Evolutionary conservation across 1,284 basidiomycete genomes (phyloP), one percentile per base, ranked within the genome.

Genomic region (Prillingera fragicola): DNA sequence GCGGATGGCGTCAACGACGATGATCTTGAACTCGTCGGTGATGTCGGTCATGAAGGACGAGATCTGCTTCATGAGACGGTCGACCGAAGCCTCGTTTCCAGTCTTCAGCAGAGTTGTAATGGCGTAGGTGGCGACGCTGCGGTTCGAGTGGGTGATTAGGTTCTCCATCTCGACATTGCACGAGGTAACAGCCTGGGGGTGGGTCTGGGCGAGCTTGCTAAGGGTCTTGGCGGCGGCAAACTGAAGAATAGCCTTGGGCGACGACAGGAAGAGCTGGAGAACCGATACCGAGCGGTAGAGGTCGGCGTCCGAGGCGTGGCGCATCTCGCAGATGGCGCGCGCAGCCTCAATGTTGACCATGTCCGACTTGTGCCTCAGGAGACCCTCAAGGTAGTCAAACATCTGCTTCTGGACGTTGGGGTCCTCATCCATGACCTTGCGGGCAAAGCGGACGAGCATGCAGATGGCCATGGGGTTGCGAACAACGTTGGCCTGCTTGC

Each of bases 271-370:
- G 10, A 94, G 76, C 66, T 95, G 90, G 19, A 96, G 75, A 24
- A 95, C 91, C 45, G 87, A 81, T 49, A 98, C 89, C 4, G 95
- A 81, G 59, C 87, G 83, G 43, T 83, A 82, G 42, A 98, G 76
- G 59, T 97, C 89, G 18, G 79, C 71, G 12, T 82, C 66, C 21
- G 82, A 79, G 21, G 92, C 83, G 56, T 83, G 82, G 69, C 82
- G 85, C 85, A 96, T 88, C 70, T 96, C 92, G 69, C 92, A 97
- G 54, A 99, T 94, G 15, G 85, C 92, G 41, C 94, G 83, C 5
- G 95, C 95, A 23, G 94, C 95, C 71, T 99, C 95, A 60, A 94
- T 89, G 74, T 97, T 98, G 69, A 99, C 95, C 95, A 97, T 98
- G 71, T 99, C 95, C 65, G 90, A 94, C 78, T 98, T 99, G 74